These are phyloP conservation scores for Arachnopeziza araneosa DNA, from an alignment of 2,329 filamentous ascomycete genomes.

Conservation along the genomic window DNA sequence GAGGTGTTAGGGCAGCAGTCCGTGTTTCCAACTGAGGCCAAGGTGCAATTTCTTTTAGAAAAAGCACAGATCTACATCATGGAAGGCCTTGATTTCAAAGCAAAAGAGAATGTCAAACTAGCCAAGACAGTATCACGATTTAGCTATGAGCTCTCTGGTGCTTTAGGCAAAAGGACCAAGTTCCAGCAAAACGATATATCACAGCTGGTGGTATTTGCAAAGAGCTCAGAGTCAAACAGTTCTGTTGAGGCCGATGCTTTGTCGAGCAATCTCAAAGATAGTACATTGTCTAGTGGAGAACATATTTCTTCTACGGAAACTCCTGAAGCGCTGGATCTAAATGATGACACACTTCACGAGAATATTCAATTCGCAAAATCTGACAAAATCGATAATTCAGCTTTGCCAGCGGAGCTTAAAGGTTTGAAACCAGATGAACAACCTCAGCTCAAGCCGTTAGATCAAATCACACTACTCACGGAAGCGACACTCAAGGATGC, in stretches of 20 bases:
- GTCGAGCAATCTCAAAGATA: constrained; percentile 16
- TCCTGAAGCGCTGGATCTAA: constrained; percentile 70
- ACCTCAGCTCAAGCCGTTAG: constrained; percentile 73
- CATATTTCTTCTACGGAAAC: constrained; percentile 28
- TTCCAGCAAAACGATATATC: constrained; percentile 77
- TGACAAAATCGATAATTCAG: constrained; percentile 33
- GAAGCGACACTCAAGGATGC: constrained; percentile 87
- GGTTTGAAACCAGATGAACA: constrained; percentile 72
- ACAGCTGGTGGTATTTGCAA: constrained; percentile 86
- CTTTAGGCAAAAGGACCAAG: constrained; percentile 77
- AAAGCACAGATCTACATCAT: constrained; percentile 77
- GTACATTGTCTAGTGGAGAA: constrained; percentile 15
- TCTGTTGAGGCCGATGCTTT: constrained; percentile 4
- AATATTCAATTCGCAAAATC: constrained; percentile 70
- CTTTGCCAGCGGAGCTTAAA: constrained; percentile 56
- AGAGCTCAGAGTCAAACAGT: constrained; percentile 47
- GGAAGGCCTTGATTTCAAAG: constrained; percentile 74
- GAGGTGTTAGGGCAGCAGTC: constrained; percentile 35
- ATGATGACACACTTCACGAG: constrained; percentile 91
- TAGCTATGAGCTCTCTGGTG: constrained; percentile 76
- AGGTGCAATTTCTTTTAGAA: constrained; percentile 71
- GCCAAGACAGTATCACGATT: constrained; percentile 67
- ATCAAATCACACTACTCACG: constrained; percentile 85
- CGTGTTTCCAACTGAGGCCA: constrained; percentile 42
- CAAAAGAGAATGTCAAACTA: constrained; percentile 61